Evolutionary conservation across 179 eudicot genomes (phyloP), one percentile per base, ranked within the genome.

Genomic region (Beta lomatogona): DNA sequence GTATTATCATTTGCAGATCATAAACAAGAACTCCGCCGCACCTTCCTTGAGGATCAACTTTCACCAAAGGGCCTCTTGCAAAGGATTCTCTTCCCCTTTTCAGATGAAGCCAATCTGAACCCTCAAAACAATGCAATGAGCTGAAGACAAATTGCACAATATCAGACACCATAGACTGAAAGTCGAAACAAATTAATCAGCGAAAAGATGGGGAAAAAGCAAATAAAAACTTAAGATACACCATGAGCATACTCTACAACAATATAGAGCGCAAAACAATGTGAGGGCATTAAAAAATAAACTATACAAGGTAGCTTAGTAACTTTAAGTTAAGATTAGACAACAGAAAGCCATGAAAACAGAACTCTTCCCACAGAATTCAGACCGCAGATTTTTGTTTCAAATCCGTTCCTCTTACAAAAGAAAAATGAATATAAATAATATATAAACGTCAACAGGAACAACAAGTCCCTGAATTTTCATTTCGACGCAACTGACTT

Each of bases 91-190:
- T 89, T 67, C 99, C 99, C 85, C 96, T 89, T 86, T 91, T 92
- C 87, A 96, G 85, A 87, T 92, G 91, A 72, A 90, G 88, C 99
- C 99, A 96, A 60, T 96, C 96, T 28, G 97, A 92, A 78, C 99
- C 99, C 90, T 96, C 99, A 84, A 96, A 96, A 89, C 96, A 96
- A 83, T 96, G 99, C 94, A 96, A 88, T 71, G 99, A 96, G 80
- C 99, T 96, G 94, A 81, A 84, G 63, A 84, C 54, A 82, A 60
- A 65, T 44, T 73, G 25, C 80, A 82, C 18, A 50, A 15, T 41
- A 72, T 68, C 68, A 85, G 81, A 79, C 48, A 75, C 15, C 73
- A 71, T 13, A 31, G 10, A 60, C 19, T 48, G 46, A 14, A 36
- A 60, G 65, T 13, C 19, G 18, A 57, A 77, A 44, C n/a, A 25